These are phyloP conservation scores for Capsicum baccatum DNA, from an alignment of 257 asterid species.

Conservation along the genomic window DNA sequence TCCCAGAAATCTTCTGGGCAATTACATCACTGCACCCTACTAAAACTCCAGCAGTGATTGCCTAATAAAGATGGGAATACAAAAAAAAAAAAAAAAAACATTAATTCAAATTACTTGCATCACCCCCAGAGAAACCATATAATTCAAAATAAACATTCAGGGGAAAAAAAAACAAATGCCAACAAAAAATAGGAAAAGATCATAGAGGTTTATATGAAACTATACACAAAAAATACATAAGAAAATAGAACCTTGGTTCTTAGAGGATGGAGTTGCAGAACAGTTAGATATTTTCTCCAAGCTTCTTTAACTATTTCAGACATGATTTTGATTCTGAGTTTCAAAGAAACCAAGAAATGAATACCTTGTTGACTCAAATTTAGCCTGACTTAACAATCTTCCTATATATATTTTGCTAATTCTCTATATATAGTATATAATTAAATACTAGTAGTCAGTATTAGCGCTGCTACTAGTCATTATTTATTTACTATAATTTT, in stretches of 20 bases:
- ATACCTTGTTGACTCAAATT: not conserved
- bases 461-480: not conserved
- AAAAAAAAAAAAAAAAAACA: not conserved
- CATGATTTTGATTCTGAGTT: slow-evolving; percentile 30
- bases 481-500: not conserved
- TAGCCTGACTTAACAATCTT: not conserved
- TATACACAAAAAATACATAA: too few species aligned
- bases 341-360: not conserved
- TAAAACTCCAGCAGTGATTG: slow-evolving; percentile 46
- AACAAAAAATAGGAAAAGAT: too few species aligned
- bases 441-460: not conserved
- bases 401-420: not conserved
- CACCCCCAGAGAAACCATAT: not conserved
- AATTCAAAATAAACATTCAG: not conserved
- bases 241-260: slow-evolving; percentile 41
- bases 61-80: slow-evolving; percentile 23
- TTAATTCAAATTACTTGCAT: not conserved
- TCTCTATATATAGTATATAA: not conserved
- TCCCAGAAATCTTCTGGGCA: slow-evolving; percentile 48
- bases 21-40: slow-evolving; percentile 46
- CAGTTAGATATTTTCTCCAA: slow-evolving; percentile 40
- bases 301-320: slow-evolving; percentile 40
- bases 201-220: too few species aligned
- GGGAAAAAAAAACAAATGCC: too few species aligned
- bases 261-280: slow-evolving; percentile 41